These are phyloP conservation scores for Diaporthe batatas DNA, from an alignment of 2,329 filamentous ascomycete species.

Conservation along the genomic window DNA sequence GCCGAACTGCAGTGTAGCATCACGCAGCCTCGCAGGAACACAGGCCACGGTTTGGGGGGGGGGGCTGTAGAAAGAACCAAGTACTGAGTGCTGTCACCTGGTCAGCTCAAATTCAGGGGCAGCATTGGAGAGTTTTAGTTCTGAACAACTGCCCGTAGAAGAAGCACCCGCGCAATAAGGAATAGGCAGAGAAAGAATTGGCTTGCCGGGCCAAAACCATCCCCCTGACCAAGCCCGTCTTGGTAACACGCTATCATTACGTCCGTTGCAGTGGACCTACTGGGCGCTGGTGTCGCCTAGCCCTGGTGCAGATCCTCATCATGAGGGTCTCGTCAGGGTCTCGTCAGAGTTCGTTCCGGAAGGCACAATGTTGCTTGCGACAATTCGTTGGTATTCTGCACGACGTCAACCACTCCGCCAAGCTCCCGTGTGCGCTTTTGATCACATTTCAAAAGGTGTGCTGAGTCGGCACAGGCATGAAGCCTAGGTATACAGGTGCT, in stretches of 20 bases:
- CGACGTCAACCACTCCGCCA: neutral
- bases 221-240: conserved; percentile 1
- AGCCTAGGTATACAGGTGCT: neutral
- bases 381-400: neutral
- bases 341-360: neutral
- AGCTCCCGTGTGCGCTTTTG: neutral
- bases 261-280: conserved; percentile 12
- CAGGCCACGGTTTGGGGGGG: neutral
- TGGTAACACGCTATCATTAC: neutral
- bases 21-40: conserved; percentile 21
- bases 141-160: neutral
- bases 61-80: conserved; percentile 6
- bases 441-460: neutral
- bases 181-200: neutral
- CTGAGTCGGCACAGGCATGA: neutral
- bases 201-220: conserved; percentile 2
- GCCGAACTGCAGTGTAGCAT: conserved; percentile 14
- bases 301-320: conserved; percentile 28
- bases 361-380: neutral
- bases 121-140: neutral
- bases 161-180: neutral
- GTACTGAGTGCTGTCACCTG: neutral
- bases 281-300: conserved; percentile 8
- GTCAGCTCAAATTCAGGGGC: conserved; percentile 18
- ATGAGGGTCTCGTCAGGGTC: neutral